phyloP scores from a whole-genome alignment of 331 rosid species.

The Prunus yedoensis region DNA sequence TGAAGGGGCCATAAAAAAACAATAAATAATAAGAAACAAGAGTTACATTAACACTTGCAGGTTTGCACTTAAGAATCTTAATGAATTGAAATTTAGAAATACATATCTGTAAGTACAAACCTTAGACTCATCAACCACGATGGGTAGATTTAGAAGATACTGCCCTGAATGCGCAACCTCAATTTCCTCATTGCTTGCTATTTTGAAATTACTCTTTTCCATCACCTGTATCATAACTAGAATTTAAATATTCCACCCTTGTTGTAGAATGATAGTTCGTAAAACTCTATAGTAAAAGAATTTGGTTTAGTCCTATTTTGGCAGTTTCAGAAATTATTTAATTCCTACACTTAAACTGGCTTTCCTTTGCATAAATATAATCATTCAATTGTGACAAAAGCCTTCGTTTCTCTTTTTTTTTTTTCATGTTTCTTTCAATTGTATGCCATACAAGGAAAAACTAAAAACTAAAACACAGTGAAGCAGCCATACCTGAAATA shows the following conservation, averaged over 20 bases:
- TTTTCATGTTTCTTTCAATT: background rate
- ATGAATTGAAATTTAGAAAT: background rate
- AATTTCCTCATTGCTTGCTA: constrained; percentile 38
- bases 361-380: background rate
- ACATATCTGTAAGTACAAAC: constrained; percentile 11
- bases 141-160: constrained; percentile 45
- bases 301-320: background rate
- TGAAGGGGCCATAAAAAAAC: background rate
- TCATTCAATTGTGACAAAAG: background rate
- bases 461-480: background rate
- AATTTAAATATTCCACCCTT: background rate
- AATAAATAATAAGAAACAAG: background rate
- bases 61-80: background rate
- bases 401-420: background rate
- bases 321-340: background rate
- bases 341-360: background rate
- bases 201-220: constrained; percentile 47
- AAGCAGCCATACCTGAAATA: constrained; percentile 29
- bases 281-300: background rate
- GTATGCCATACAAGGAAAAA: background rate
- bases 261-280: too few species aligned
- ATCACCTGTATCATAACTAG: constrained; percentile 27
- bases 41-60: background rate
- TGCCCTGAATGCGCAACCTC: constrained; percentile 44
- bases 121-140: constrained; percentile 39